Percentiles rank a stretch among this genome's conserved stretches.
Conservation (phyloP, 1,139 yeast species). For the Saccharomyces pastorianus region DNA sequence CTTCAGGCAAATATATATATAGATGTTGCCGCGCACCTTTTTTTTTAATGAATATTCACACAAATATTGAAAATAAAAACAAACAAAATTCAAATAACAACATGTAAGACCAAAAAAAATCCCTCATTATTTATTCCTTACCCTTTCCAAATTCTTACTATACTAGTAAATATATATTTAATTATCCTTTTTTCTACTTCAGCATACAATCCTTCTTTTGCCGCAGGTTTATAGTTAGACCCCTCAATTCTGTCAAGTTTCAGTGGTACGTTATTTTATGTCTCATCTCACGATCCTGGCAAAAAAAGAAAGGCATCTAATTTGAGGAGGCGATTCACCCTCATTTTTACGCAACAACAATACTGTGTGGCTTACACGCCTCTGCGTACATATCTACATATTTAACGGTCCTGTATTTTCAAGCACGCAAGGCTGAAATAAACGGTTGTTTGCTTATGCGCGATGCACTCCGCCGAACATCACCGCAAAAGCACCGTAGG, state of each 20-base stretch:
- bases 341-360: background rate
- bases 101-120: background rate
- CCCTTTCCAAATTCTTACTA: background rate
- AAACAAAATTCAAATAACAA: background rate
- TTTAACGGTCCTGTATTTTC: background rate
- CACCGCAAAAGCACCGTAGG: background rate
- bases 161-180: background rate
- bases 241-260: background rate
- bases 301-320: too few species aligned
- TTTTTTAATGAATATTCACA: background rate
- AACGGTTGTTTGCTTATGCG: background rate
- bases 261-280: background rate
- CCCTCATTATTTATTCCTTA: background rate
- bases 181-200: background rate
- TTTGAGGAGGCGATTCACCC: too few species aligned
- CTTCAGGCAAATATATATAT: background rate
- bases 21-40: background rate
- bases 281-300: background rate
- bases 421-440: background rate
- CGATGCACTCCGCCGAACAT: background rate
- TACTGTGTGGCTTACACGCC: background rate
- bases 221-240: background rate
- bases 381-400: background rate
- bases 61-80: background rate
- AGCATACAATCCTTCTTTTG: background rate